These are phyloP conservation scores for Pythium monospermum DNA, from an alignment of 352 stramenopile species.

Conservation along the genomic window DNA sequence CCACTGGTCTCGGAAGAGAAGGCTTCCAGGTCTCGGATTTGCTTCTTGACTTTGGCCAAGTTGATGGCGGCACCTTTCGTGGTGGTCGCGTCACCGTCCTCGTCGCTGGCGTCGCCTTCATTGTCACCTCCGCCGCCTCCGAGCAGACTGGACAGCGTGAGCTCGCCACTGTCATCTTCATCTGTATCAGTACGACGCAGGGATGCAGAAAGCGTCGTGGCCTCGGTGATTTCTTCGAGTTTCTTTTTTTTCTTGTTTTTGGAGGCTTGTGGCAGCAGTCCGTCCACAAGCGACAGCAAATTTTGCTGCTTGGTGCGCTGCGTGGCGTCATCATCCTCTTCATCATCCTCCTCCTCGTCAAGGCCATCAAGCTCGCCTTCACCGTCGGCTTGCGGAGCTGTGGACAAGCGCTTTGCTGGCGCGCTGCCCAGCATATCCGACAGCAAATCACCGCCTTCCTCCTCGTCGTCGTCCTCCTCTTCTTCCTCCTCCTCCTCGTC, in stretches of 20 bases:
- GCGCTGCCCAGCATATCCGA: slow-evolving; percentile 66
- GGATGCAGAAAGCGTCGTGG: slow-evolving; percentile 25
- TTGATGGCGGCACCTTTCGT: too few species aligned
- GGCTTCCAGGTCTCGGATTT: slow-evolving; percentile 63
- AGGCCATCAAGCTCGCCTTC: slow-evolving; percentile 25
- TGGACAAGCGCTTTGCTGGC: slow-evolving; percentile 52
- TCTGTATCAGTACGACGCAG: slow-evolving; percentile 1
- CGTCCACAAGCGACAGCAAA: slow-evolving; percentile 43
- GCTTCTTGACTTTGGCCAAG: slow-evolving; percentile 63
- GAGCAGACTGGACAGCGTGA: slow-evolving; percentile 42
- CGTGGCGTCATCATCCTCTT: slow-evolving; percentile 29
- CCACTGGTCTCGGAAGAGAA: slow-evolving; percentile 50
- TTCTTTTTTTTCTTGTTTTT: slow-evolving; percentile 46
- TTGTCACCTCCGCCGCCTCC: slow-evolving; percentile 24
- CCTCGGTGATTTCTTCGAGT: slow-evolving; percentile 36
- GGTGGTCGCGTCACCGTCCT: slow-evolving; percentile 4
- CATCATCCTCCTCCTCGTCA: slow-evolving; percentile 35
- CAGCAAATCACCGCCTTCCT: slow-evolving; percentile 59
- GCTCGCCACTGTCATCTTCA: slow-evolving; percentile 16
- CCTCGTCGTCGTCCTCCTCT: slow-evolving; percentile 40
- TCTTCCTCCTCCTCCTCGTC: slow-evolving; percentile 26
- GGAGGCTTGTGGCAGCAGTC: slow-evolving; percentile 32
- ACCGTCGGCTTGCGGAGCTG: slow-evolving; percentile 28
- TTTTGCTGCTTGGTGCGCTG: slow-evolving; percentile 35
- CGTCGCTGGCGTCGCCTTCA: slow-evolving; percentile 9